Evolutionary conservation across 2,329 filamentous ascomycete species (phyloP), one percentile per base, ranked within the genome.

Genomic region (Trichophyton equinum): DNA sequence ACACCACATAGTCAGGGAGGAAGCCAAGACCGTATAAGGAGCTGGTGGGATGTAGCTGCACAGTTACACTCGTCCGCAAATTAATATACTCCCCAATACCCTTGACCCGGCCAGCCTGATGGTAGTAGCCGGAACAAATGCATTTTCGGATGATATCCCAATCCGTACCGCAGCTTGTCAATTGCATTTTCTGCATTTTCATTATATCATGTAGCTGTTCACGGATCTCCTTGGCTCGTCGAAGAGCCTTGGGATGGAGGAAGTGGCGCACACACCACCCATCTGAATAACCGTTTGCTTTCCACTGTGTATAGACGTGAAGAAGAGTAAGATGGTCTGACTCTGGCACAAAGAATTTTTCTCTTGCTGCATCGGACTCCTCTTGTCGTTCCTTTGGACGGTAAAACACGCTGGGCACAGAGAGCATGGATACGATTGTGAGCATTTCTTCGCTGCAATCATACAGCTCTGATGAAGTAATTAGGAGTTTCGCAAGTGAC

Each of bases 261-360:
- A 99, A 99, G 73, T 99, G 94, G 62, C 88, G 87, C 57, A 86
- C 83, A 74, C 91, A 97, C 94, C 94, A 99, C 30, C 84, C 84
- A 72, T 99, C 94, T 1, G 86, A 91, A 73, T 85, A 87, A 1
- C 90, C 89, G 71, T 99, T 96, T 57, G 87, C 81, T 74, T 88
- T 90, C 94, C 94, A 99, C 71, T 96, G 92, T 6, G 86, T 87
- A 75, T 95, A 99, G 0, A 99, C 94, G 70, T 97, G 91, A 2
- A 99, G 83, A 49, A 96, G 88, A 0, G 94, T 99, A 46, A 99
- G 79, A 72, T 99, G 94, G 72, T 99, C 94, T 1, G 91, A 96
- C 74, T 99, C 94, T 30, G 94, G 91, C 6, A 99, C 94, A 76
- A 96, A 97, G 75, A 99, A 99, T 73, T 97, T 97, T 72, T 99